Evolutionary conservation across 495 filamentous ascomycete genomes (phyloP).

Genomic region (Rhizodiscina lignyota): DNA sequence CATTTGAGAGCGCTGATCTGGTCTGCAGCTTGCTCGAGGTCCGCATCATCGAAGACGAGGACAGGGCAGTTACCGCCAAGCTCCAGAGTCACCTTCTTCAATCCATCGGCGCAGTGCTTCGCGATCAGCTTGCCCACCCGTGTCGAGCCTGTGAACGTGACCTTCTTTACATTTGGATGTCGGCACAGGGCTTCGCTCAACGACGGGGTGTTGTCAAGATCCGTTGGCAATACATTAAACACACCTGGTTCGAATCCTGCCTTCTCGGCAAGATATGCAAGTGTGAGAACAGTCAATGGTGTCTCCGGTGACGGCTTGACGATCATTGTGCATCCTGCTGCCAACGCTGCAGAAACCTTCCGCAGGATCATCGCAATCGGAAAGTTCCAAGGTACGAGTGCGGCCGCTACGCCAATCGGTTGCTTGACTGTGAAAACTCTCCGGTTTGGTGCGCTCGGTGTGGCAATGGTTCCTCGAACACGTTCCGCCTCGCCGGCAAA

Average conservation of each 20-base stretch:
- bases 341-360: slow-evolving; percentile 52
- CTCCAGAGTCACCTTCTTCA: slow-evolving; percentile 27
- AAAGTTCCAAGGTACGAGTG: slow-evolving; percentile 49
- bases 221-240: slow-evolving; percentile 22
- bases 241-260: slow-evolving; percentile 24
- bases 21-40: slow-evolving; percentile 20
- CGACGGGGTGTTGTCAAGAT: slow-evolving; percentile 21
- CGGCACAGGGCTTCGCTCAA: slow-evolving; percentile 23
- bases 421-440: slow-evolving; percentile 56
- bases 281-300: slow-evolving; percentile 20
- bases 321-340: slow-evolving; percentile 42
- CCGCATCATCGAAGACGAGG: slow-evolving; percentile 26
- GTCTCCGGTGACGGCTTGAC: slow-evolving; percentile 26
- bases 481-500: slow-evolving; percentile 50
- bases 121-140: slow-evolving; percentile 25
- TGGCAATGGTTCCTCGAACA: slow-evolving; percentile 41
- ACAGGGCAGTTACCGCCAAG: slow-evolving; percentile 27
- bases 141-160: slow-evolving; percentile 24
- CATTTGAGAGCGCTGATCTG: slow-evolving; percentile 21
- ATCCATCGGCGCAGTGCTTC: slow-evolving; percentile 20
- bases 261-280: slow-evolving; percentile 24
- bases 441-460: slow-evolving; percentile 38
- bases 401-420: slow-evolving; percentile 47
- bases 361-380: slow-evolving; percentile 42
- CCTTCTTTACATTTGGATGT: slow-evolving; percentile 23